phyloP scores from a whole-genome alignment of 192 early-diverging fungal species.

The Dimargaris cristalligena region DNA sequence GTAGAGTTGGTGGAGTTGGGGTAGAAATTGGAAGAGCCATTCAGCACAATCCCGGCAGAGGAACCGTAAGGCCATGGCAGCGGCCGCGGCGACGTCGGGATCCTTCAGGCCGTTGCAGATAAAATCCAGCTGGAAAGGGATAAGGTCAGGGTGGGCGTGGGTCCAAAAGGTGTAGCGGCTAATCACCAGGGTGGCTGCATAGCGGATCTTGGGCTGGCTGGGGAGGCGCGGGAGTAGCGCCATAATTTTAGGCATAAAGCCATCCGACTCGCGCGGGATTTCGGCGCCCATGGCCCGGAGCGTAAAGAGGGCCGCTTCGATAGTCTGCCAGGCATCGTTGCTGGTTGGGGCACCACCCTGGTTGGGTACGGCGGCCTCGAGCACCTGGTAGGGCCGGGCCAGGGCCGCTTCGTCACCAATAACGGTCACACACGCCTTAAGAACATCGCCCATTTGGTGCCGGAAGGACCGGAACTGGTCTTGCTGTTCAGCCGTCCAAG shows the following conservation, averaged over 20 bases:
- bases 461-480: constrained; percentile 96
- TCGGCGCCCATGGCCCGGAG: constrained; percentile 85
- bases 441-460: constrained; percentile 88
- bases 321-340: constrained; percentile 59
- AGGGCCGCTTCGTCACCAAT: constrained; percentile 63
- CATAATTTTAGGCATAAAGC: constrained; percentile 83
- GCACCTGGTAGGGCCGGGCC: constrained; percentile 37
- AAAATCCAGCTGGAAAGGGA: constrained; percentile 83
- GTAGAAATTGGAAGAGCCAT: constrained; percentile 10
- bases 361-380: constrained; percentile 23
- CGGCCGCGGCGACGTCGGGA: constrained; percentile 64
- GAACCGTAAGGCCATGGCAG: constrained; percentile 72
- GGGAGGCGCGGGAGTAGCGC: constrained; percentile 71
- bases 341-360: constrained; percentile 19
- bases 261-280: constrained; percentile 48
- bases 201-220: constrained; percentile 82
- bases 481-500: constrained; percentile 70
- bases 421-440: constrained; percentile 85
- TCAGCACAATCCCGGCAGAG: constrained; percentile 79
- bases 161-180: constrained; percentile 94
- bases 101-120: constrained; percentile 84
- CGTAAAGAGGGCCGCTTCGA: constrained; percentile 90
- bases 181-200: constrained; percentile 91
- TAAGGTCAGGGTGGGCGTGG: constrained; percentile 63
- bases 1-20: constrained; percentile 11